phyloP scores from a whole-genome alignment of 2,329 filamentous ascomycete genomes.

The Didymella exigua region DNA sequence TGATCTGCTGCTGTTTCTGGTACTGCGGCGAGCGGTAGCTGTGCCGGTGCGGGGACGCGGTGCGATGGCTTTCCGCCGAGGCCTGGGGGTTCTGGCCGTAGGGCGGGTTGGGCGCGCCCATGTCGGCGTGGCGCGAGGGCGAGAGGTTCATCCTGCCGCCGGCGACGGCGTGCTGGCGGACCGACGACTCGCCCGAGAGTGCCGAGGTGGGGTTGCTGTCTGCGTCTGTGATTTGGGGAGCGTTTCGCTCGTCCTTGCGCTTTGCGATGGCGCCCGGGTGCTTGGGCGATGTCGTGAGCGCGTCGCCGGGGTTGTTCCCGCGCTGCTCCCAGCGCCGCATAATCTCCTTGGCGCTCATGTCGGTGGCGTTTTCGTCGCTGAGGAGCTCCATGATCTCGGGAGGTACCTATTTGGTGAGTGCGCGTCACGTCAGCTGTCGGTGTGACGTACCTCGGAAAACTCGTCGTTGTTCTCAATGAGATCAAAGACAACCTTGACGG shows the following conservation, averaged over 20 bases:
- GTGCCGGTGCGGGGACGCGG: slow-evolving; percentile 46
- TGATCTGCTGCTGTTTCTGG: slow-evolving; percentile 45
- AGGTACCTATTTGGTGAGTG: slow-evolving; percentile 70
- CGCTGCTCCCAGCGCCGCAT: slow-evolving; percentile 91
- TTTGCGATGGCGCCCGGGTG: slow-evolving; percentile 55
- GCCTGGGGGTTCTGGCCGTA: slow-evolving; percentile 43
- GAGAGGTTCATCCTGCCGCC: slow-evolving; percentile 32
- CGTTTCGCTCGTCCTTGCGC: slow-evolving; percentile 56
- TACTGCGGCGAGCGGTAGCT: slow-evolving; percentile 47
- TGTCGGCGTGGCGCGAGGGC: slow-evolving; percentile 38
- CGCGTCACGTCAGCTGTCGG: too few relatives aligned
- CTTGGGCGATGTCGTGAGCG: slow-evolving; percentile 53
- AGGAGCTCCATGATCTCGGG: slow-evolving; percentile 88
- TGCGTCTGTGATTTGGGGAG: slow-evolving; percentile 69
- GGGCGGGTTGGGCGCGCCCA: slow-evolving; percentile 41
- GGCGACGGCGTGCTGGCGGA: slow-evolving; percentile 67
- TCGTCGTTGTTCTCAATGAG: slow-evolving; percentile 92
- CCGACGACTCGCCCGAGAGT: slow-evolving; percentile 83
- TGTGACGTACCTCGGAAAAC: slow-evolving; percentile 91
- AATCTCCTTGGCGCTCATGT: slow-evolving; percentile 97
- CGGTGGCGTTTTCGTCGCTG: slow-evolving; percentile 80
- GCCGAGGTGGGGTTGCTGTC: slow-evolving; percentile 81
- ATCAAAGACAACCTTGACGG: slow-evolving; percentile 89
- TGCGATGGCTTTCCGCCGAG: slow-evolving; percentile 44
- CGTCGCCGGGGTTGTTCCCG: slow-evolving; percentile 65